Evolutionary conservation across 306 rosid species (phyloP).

Genomic region (Crataegus laevigata): DNA sequence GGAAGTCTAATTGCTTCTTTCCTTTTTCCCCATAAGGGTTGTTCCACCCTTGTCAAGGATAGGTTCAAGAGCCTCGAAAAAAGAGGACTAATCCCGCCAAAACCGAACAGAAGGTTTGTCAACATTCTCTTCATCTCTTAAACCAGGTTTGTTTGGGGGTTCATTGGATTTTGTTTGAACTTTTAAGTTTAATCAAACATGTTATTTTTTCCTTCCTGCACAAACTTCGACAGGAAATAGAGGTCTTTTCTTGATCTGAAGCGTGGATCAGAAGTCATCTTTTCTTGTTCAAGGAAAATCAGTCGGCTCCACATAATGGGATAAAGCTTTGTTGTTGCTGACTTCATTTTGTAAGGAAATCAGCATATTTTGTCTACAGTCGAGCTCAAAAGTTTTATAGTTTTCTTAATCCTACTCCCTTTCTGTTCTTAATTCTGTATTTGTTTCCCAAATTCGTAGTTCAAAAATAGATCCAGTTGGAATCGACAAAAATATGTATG

Average conservation of each 20-base stretch:
- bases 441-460: background rate
- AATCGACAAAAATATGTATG: background rate
- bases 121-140: background rate
- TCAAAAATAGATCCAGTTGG: background rate
- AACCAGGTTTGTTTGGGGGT: background rate
- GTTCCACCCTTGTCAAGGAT: conserved; percentile 75
- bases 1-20: conserved; percentile 5
- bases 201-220: background rate
- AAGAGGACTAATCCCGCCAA: conserved; percentile 79
- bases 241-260: background rate
- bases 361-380: background rate
- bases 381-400: background rate
- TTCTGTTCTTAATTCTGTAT: background rate
- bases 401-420: background rate
- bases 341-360: too few relatives aligned
- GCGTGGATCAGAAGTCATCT: background rate
- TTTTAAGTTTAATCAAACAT: background rate
- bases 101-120: conserved; percentile 49
- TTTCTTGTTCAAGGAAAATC: background rate
- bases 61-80: conserved; percentile 80
- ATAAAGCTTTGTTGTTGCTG: too few relatives aligned
- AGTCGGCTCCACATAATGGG: too few relatives aligned
- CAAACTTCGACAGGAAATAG: conserved; percentile 23
- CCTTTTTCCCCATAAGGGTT: conserved; percentile 44
- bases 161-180: background rate